These are phyloP conservation scores for Coniochaeta ligniaria DNA, from an alignment of 2,329 filamentous ascomycete species.

Conservation along the genomic window DNA sequence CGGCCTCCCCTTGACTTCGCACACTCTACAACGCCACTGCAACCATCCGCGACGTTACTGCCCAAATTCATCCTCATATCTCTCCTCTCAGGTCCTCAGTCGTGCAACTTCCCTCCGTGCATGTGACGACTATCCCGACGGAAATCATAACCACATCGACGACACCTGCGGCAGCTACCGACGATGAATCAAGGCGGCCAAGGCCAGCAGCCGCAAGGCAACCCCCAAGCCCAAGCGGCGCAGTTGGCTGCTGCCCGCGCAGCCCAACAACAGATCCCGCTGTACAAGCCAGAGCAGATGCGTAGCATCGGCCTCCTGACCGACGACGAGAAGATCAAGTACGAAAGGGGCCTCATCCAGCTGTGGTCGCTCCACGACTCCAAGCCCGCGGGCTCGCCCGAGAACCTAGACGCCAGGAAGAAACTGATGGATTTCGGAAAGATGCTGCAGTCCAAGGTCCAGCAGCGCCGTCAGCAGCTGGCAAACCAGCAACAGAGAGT, in stretches of 20 bases:
- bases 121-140: no score
- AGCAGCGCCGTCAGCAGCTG: conserved; percentile 25
- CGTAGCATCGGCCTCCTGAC: conserved; percentile 40
- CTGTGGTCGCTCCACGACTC: conserved; percentile 48
- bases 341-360: conserved; percentile 46
- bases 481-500: conserved; percentile 16
- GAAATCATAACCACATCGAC: not conserved
- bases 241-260: conserved; percentile 6
- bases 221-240: not conserved
- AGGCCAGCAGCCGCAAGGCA: not conserved
- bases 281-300: conserved; percentile 47
- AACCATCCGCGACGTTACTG: not conserved
- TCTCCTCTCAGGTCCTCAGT: not conserved
- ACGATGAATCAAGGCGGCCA: not conserved
- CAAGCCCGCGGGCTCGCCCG: conserved; percentile 35
- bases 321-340: conserved; percentile 49
- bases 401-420: conserved; percentile 43
- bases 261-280: conserved; percentile 19
- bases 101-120: not conserved
- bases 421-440: conserved; percentile 56
- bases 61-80: not conserved
- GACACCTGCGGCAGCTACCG: not conserved
- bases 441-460: conserved; percentile 47
- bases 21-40: not conserved
- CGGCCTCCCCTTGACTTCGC: not conserved